Evolutionary conservation across 2,329 filamentous ascomycete species (phyloP), one percentile per base, ranked within the genome.

Genomic region (Arthroderma sp.): DNA sequence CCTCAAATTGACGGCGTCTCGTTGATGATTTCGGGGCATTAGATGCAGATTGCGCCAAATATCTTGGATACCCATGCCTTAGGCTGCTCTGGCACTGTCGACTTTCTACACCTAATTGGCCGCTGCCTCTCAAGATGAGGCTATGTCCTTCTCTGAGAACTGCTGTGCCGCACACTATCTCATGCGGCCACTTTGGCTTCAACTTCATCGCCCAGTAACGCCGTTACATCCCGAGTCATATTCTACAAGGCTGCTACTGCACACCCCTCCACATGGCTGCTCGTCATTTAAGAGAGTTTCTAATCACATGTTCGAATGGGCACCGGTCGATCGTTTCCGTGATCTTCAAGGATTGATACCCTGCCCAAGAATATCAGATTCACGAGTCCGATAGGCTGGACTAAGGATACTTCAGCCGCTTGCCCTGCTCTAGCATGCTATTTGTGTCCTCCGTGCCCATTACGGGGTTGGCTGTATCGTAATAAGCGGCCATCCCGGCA

Each of bases 301-400:
- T 7, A 37, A 38, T 54, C 51, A 54, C 51, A 54, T 54, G 51
- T 37, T 54, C 33, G 33, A 54, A 37, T 17, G 21, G 21, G 33
- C 51, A 38, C 51, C 33, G 51, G 51, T 33, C 21, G 51, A 54
- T 54, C 51, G 51, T 54, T 54, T 39, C 51, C 19, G 33, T 33
- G 15, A 51, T 51, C 25, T 19, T 51, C 35, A 3, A 38, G 35
- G 35, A 9, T 38, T 33, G 47, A 51, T 51, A 33, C 47, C 47
- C 23, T 51, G 47, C 47, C 23, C 11, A 33, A 19, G 25, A 11
- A 51, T 31, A 19, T 31, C 44, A 33, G 44, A 17, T 31, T n/a
- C 15, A n/a, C 23, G n/a, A 15, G 47, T 19, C 25, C 8, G 47
- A 51, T 51, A 51, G 47, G 47, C 47, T 33, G 47, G 4, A 5